These are phyloP conservation scores for Actinomucor elegans DNA, from an alignment of 371 early-diverging fungal genomes.

Conservation along the genomic window DNA sequence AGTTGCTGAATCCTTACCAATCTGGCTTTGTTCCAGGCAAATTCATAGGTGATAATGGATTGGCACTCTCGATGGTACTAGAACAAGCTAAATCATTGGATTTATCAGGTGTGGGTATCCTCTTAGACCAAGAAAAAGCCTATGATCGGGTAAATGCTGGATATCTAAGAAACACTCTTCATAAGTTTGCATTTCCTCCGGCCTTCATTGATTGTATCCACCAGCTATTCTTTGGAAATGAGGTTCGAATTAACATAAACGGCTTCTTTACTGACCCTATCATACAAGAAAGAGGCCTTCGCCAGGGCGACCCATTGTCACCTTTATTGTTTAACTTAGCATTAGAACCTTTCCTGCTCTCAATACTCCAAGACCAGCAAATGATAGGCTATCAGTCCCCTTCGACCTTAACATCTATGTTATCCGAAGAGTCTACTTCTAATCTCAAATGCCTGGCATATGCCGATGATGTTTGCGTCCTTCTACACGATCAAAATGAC, in stretches of 20 bases:
- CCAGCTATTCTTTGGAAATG: slow-evolving; percentile 2
- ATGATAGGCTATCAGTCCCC: not conserved
- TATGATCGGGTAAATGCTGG: slow-evolving; percentile 18
- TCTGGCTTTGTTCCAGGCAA: slow-evolving; percentile 19
- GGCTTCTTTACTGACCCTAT: slow-evolving; percentile 3
- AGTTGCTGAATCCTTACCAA: slow-evolving; percentile 11
- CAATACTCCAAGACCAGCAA: not conserved
- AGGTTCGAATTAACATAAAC: slow-evolving; percentile 10
- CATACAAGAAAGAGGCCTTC: slow-evolving; percentile 10
- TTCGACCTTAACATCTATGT: not conserved
- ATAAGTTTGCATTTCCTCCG: slow-evolving; percentile 7
- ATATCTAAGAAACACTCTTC: slow-evolving; percentile 2
- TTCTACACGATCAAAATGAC: no score
- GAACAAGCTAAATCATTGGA: slow-evolving; percentile 1
- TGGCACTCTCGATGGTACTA: not conserved
- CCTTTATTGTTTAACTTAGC: slow-evolving; percentile 23
- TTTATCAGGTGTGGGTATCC: no score
- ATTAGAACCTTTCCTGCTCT: slow-evolving; percentile 6
- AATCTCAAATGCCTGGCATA: slow-evolving; percentile 3
- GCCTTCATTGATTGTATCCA: not conserved
- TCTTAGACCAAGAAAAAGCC: no score
- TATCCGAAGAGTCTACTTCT: no score
- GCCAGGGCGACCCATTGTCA: slow-evolving; percentile 25
- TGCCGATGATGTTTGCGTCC: slow-evolving; percentile 17
- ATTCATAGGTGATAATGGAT: slow-evolving; percentile 20